Percentiles rank a stretch among this genome's conserved stretches.
Evolutionary conservation across 768 basidiomycete genomes (phyloP).

Genomic region (Mycena chlorophos): DNA sequence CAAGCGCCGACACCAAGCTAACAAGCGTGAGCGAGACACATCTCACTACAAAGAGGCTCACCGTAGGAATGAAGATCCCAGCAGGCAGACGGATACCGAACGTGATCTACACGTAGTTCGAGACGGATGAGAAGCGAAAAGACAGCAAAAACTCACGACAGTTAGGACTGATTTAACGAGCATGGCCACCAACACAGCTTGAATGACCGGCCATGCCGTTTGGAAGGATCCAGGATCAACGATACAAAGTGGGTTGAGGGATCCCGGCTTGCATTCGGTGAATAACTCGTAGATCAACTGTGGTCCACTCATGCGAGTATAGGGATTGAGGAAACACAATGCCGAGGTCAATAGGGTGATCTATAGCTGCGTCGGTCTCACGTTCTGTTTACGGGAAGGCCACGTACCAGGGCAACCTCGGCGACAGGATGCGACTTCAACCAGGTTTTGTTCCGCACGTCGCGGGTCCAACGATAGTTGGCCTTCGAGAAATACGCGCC

Average conservation of each 20-base stretch:
- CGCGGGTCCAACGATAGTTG: conserved; percentile 84
- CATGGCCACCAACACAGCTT: conserved; percentile 72
- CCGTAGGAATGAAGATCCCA: conserved; percentile 94
- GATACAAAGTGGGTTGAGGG: conserved; percentile 66
- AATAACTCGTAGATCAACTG: conserved; percentile 93
- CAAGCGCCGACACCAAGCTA: conserved; percentile 88
- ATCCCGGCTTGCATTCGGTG: conserved; percentile 72
- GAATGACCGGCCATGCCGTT: conserved; percentile 62
- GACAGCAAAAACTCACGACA: conserved; percentile 30
- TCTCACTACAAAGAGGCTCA: not conserved
- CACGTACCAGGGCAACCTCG: conserved; percentile 79
- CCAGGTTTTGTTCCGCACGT: conserved; percentile 82
- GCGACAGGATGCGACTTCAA: conserved; percentile 73
- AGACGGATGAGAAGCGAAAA: conserved; percentile 48
- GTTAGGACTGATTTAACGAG: conserved; percentile 80
- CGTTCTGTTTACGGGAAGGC: not conserved
- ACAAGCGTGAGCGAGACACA: not conserved
- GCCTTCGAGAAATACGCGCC: conserved; percentile 92
- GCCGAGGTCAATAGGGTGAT: conserved; percentile 76
- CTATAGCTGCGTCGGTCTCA: conserved; percentile 37
- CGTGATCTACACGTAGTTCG: conserved; percentile 62
- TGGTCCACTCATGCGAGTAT: conserved; percentile 91
- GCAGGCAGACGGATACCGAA: conserved; percentile 92
- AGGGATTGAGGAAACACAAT: conserved; percentile 85
- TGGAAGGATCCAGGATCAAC: conserved; percentile 54